phyloP scores from a whole-genome alignment of 1,139 yeast species.

The Saccharomyces hybrid region DNA sequence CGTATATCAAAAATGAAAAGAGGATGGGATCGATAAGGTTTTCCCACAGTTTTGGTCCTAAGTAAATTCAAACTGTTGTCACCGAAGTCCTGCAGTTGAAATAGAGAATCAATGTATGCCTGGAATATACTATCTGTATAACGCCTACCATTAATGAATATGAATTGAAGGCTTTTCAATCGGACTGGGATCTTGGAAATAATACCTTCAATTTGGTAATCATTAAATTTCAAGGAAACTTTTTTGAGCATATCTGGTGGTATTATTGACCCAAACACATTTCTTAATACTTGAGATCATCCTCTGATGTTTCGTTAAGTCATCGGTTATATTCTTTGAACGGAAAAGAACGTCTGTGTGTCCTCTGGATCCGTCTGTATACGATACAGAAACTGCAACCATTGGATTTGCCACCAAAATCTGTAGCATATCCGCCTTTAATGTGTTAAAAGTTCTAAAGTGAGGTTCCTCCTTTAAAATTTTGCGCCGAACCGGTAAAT shows the following conservation, averaged over 20 bases:
- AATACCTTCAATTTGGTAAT: slow-evolving; percentile 29
- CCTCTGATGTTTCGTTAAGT: slow-evolving; percentile 3
- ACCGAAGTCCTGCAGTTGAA: slow-evolving; percentile 12
- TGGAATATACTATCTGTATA: slow-evolving; percentile 26
- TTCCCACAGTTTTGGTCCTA: slow-evolving; percentile 25
- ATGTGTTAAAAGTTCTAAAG: slow-evolving; percentile 26
- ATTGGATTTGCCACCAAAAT: slow-evolving; percentile 31
- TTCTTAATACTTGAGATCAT: slow-evolving; percentile 11
- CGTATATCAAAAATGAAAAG: slow-evolving; percentile 35
- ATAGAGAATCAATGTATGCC: slow-evolving; percentile 30
- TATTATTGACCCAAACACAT: slow-evolving; percentile 15
- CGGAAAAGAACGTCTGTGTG: slow-evolving; percentile 4
- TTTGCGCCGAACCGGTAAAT: slow-evolving; percentile 50
- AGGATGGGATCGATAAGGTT: slow-evolving; percentile 32
- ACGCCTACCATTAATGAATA: slow-evolving; percentile 41
- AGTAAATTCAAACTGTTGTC: neutral
- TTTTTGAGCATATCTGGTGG: slow-evolving; percentile 17
- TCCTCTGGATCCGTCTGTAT: slow-evolving; percentile 8
- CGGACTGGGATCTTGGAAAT: slow-evolving; percentile 30
- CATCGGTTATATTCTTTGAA: slow-evolving; percentile 4
- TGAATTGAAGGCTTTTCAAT: slow-evolving; percentile 38
- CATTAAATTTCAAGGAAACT: slow-evolving; percentile 21
- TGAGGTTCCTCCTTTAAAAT: slow-evolving; percentile 17
- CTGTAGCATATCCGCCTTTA: slow-evolving; percentile 35
- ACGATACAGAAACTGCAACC: slow-evolving; percentile 24